phyloP scores from a whole-genome alignment of 2,329 filamentous ascomycete genomes.

The Trichophyton schoenleinii region DNA sequence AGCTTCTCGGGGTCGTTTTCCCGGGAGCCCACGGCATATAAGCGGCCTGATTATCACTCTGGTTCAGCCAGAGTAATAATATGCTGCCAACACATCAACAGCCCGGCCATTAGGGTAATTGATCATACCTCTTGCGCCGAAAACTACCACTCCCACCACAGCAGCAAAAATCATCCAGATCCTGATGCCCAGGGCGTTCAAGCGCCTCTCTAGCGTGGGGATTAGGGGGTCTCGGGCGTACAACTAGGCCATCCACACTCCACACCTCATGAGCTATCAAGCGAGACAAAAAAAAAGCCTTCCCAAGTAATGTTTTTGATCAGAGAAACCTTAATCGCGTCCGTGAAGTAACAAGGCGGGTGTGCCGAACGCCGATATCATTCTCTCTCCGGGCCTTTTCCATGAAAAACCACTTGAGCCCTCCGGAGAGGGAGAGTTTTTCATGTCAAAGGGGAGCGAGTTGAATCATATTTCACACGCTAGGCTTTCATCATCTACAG shows the following conservation, averaged over 20 bases:
- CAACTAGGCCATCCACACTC: background rate
- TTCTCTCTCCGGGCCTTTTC: slow-evolving; percentile 51
- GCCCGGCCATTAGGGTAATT: background rate
- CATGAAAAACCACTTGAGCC: slow-evolving; percentile 80
- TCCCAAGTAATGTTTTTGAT: slow-evolving; percentile 48
- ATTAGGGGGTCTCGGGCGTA: background rate
- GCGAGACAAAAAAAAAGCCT: slow-evolving; percentile 13
- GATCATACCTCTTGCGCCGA: background rate
- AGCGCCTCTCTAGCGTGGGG: background rate
- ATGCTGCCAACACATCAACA: background rate
- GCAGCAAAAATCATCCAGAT: background rate
- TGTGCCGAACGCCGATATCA: slow-evolving; percentile 99
- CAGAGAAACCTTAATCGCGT: slow-evolving; percentile 99
- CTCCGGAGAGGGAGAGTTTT: slow-evolving; percentile 67
- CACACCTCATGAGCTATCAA: background rate
- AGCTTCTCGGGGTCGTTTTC: background rate
- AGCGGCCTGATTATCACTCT: background rate
- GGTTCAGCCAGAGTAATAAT: background rate
- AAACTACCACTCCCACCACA: background rate
- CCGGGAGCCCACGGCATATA: background rate
- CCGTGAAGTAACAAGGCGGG: slow-evolving; percentile 91
- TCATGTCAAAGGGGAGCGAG: slow-evolving; percentile 52
- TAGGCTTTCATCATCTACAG: slow-evolving; percentile 97
- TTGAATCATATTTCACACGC: slow-evolving; percentile 83
- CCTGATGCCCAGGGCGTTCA: background rate